Base-by-base conservation (phyloP, 1,284 basidiomycete genomes). In the Butyriboletus regius region DNA sequence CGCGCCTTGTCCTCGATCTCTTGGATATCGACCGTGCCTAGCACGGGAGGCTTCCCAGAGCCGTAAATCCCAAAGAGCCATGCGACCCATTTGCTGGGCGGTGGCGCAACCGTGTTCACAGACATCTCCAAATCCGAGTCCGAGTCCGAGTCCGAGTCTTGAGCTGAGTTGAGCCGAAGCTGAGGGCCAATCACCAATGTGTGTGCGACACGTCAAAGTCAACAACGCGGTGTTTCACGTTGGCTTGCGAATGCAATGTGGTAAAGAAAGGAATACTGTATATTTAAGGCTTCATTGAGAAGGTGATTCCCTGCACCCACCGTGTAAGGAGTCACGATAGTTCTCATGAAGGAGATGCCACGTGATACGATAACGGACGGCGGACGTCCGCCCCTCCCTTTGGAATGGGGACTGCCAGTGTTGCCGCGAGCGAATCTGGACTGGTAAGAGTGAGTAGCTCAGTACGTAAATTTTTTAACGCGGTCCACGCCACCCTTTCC, bases 1-100 rank as follows among this genome's bases (percentile, higher is more conserved):
- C 65, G 66, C 5, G 74, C 75, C 39, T 67, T 68, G 7, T 70
- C 62, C 53, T 77, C 76, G n/a, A 76, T 68, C 50, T 72, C 70
- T 17, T 70, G 60, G 33, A 71, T 59, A 20, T 70, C 63, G 46
- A 75, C 67, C 9, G 73, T 72, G 1, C 72, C 70, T 4, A 76
- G 53, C 4, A 63, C 61, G 3, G 71, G 72, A 0, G 66, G 59
- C 38, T 63, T 43, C 7, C 60, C 60, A 8, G 63, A 66, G 2
- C 32, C 39, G 22, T 62, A 66, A 31, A 64, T 62, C n/a, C 20
- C 54, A 36, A 37, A 29, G 7, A 66, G 32, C 61, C 63, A 61
- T 7, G 48, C 33, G 15, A 48, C 38, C 60, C 61, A 61, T 49
- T 12, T 60, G 17, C 28, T 64, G 33, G 28, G 38, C 4, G 61